Evolutionary conservation across 2,329 filamentous ascomycete genomes (phyloP).

Genomic region (Geoglossum cookeanum): DNA sequence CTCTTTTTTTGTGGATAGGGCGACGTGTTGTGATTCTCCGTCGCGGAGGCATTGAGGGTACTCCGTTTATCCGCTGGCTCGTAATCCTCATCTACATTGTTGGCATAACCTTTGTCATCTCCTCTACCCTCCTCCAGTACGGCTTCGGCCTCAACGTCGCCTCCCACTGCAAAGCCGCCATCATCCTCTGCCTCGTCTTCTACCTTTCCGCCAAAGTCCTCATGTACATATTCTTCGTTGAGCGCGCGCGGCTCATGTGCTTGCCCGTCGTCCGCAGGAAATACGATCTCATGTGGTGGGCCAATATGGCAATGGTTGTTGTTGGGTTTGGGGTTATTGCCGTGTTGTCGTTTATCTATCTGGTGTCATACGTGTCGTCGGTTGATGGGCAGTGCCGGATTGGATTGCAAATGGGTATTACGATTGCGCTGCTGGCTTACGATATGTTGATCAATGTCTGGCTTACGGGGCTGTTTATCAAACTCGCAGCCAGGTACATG

Average conservation of each 20-base stretch:
- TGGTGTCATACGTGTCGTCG: constrained; percentile 16
- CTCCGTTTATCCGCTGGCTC: constrained; percentile 17
- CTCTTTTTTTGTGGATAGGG: neutral
- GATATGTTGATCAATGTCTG: constrained; percentile 21
- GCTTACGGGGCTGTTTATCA: constrained; percentile 21
- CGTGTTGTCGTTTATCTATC: constrained; percentile 15
- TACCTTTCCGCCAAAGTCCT: constrained; percentile 17
- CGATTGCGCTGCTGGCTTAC: constrained; percentile 19
- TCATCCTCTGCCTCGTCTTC: constrained; percentile 21
- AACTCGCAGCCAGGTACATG: constrained; percentile 16
- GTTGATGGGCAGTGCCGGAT: constrained; percentile 21
- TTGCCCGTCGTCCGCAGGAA: constrained; percentile 16
- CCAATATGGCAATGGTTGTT: constrained; percentile 14
- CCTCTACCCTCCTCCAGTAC: constrained; percentile 17
- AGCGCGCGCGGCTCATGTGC: constrained; percentile 21
- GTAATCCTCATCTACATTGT: constrained; percentile 19
- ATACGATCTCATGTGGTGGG: constrained; percentile 19
- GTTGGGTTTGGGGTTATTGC: constrained; percentile 16
- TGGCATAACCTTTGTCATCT: constrained; percentile 18
- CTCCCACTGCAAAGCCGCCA: constrained; percentile 16
- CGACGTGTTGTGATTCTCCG: neutral
- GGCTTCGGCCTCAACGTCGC: constrained; percentile 15
- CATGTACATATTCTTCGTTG: constrained; percentile 24
- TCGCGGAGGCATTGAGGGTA: neutral
- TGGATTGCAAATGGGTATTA: constrained; percentile 19